phyloP scores from a whole-genome alignment of 495 filamentous ascomycete genomes.

The Mycothermus thermophilus region DNA sequence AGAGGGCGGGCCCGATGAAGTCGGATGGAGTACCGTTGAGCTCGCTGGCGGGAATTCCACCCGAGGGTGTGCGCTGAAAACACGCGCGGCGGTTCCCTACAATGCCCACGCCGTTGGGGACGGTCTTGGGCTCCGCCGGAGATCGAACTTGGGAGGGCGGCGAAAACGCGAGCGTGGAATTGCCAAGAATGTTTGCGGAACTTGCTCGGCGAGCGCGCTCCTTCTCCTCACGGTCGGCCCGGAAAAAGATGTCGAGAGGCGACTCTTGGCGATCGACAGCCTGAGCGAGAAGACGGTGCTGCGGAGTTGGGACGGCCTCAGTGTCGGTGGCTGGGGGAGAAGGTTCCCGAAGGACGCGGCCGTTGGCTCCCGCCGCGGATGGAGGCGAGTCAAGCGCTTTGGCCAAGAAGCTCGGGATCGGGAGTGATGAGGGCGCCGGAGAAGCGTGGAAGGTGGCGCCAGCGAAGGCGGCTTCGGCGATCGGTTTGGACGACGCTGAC shows the following conservation, averaged over 20 bases:
- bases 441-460: conserved; percentile 93
- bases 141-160: conserved; percentile 20
- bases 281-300: conserved; percentile 10
- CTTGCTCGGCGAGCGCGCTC: conserved; percentile 42
- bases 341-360: conserved; percentile 19
- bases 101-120: conserved; percentile 15
- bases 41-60: conserved; percentile 52
- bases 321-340: conserved; percentile 29
- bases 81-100: conserved; percentile 15
- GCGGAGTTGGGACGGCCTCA: conserved; percentile 29
- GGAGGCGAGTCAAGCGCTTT: conserved; percentile 56
- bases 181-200: conserved; percentile 19
- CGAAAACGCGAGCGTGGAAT: conserved; percentile 20
- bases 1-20: conserved; percentile 49
- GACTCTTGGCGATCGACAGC: conserved; percentile 43
- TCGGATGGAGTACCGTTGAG: conserved; percentile 42
- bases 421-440: conserved; percentile 81
- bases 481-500: conserved; percentile 17
- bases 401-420: conserved; percentile 84
- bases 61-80: conserved; percentile 24
- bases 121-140: conserved; percentile 22
- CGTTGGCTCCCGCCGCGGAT: conserved; percentile 17
- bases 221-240: conserved; percentile 65
- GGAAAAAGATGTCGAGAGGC: conserved; percentile 79
- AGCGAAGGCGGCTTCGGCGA: conserved; percentile 56